A percentile compares a stretch with the other conserved stretches of the same genome.
These are phyloP conservation scores for Trichomonascaceae sp. DNA, from an alignment of 1,139 yeast genomes.

Conservation along the genomic window DNA sequence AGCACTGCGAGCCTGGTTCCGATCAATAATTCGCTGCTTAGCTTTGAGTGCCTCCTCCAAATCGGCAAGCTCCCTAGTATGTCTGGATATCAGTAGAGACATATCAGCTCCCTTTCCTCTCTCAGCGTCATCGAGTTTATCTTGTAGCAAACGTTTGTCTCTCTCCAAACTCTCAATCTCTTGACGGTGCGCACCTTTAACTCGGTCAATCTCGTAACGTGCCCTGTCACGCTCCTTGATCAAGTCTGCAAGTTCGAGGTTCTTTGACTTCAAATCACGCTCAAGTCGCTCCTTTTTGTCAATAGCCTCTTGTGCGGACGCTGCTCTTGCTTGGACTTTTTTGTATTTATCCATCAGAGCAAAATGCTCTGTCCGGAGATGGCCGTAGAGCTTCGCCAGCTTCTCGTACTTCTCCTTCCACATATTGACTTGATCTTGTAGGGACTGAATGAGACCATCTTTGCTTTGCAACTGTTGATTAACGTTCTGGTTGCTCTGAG, in stretches of 20 bases:
- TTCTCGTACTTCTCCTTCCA: conserved; percentile 89
- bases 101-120: conserved; percentile 56
- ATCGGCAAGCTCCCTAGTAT: conserved; percentile 34
- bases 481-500: conserved; percentile 49
- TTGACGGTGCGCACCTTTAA: conserved; percentile 51
- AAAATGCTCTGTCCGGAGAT: conserved; percentile 83
- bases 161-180: conserved; percentile 58
- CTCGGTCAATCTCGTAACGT: conserved; percentile 65
- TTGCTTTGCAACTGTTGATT: conserved; percentile 65
- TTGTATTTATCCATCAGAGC: conserved; percentile 69
- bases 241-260: conserved; percentile 76
- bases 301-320: conserved; percentile 86
- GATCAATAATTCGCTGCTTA: conserved; percentile 25
- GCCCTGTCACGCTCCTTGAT: conserved; percentile 87
- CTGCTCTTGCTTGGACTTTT: conserved; percentile 76
- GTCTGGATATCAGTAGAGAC: conserved; percentile 47
- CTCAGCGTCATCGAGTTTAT: conserved; percentile 50
- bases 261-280: conserved; percentile 73
- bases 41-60: conserved; percentile 26
- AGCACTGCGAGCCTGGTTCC: conserved; percentile 15
- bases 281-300: conserved; percentile 75
- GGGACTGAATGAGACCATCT: conserved; percentile 53
- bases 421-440: conserved; percentile 63
- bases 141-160: conserved; percentile 49
- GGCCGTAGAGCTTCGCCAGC: conserved; percentile 79